Conservation (phyloP, 2,329 filamentous ascomycete genomes). For the Ophiocordyceps camponoti-rufipedis region DNA sequence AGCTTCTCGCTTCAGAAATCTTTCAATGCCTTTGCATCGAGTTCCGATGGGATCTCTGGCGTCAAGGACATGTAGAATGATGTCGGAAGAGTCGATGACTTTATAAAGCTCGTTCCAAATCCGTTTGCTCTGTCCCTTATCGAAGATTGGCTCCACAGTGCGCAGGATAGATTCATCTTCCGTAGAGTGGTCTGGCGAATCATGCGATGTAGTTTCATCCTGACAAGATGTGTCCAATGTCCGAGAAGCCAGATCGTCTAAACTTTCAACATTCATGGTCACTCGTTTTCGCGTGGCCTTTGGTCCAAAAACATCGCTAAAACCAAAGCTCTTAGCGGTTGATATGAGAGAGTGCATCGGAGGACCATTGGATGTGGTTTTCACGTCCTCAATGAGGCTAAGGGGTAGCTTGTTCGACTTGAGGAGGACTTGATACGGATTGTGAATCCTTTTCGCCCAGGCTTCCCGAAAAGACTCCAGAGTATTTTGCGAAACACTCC, state of each 20-base stretch:
- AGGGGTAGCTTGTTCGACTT: constrained; percentile 96
- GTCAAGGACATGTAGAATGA: constrained; percentile 87
- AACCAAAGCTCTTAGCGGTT: constrained; percentile 72
- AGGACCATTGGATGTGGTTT: constrained; percentile 57
- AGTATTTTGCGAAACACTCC: constrained; percentile 76
- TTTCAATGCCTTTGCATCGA: constrained; percentile 59
- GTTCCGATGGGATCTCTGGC: constrained; percentile 81
- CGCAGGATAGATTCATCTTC: constrained; percentile 37
- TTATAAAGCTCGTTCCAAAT: constrained; percentile 97
- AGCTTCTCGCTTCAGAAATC: constrained; percentile 83
- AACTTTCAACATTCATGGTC: constrained; percentile 67
- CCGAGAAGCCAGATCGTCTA: constrained; percentile 66
- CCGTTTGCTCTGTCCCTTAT: constrained; percentile 84
- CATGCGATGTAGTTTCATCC: background rate
- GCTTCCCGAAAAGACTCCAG: constrained; percentile 76
- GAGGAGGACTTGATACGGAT: constrained; percentile 87
- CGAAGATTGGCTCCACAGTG: constrained; percentile 63
- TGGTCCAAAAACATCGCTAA: constrained; percentile 77
- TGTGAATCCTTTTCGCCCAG: constrained; percentile 73
- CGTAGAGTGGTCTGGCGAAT: constrained; percentile 12
- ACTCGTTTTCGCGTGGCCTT: constrained; percentile 87
- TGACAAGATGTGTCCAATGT: constrained; percentile 18
- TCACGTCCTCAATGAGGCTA: constrained; percentile 70
- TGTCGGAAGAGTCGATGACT: constrained; percentile 88
- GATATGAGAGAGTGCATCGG: constrained; percentile 93